Evolutionary conservation across 495 filamentous ascomycete species (phyloP).

Genomic region (Penicillium tannophilum): DNA sequence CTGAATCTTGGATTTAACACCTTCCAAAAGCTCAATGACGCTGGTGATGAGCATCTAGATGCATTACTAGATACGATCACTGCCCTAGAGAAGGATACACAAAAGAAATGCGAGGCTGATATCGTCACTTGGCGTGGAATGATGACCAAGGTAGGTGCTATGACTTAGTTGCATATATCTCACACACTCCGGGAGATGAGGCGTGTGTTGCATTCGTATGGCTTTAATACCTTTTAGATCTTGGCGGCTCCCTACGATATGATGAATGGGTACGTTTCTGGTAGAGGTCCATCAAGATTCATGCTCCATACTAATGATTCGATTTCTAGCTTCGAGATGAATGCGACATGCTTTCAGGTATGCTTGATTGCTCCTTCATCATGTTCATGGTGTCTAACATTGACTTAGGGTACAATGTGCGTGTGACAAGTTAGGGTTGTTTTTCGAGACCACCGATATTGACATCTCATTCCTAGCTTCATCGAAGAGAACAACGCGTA

Average conservation of each 20-base stretch:
- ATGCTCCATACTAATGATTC: slow-evolving; percentile 9
- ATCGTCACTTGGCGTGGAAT: slow-evolving; percentile 95
- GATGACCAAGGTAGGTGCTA: slow-evolving; percentile 83
- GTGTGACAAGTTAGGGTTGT: slow-evolving; percentile 22
- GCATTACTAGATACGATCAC: slow-evolving; percentile 76
- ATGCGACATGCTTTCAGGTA: slow-evolving; percentile 88
- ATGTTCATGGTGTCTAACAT: slow-evolving; percentile 21
- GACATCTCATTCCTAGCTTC: slow-evolving; percentile 59
- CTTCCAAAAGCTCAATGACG: slow-evolving; percentile 82
- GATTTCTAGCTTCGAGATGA: slow-evolving; percentile 82
- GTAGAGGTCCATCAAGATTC: neutral
- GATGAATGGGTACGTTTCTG: slow-evolving; percentile 66
- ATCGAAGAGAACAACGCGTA: slow-evolving; percentile 86
- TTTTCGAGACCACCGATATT: neutral
- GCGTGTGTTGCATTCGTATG: neutral
- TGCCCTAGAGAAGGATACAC: slow-evolving; percentile 66
- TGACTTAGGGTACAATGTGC: slow-evolving; percentile 76
- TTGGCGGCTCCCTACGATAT: slow-evolving; percentile 81
- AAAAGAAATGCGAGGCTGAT: slow-evolving; percentile 69
- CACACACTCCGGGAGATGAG: neutral
- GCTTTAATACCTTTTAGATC: slow-evolving; percentile 55
- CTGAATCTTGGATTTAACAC: slow-evolving; percentile 78
- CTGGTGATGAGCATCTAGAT: slow-evolving; percentile 84
- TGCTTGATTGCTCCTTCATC: slow-evolving; percentile 23
- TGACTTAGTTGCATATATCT: neutral